Conservation (phyloP, 2,329 filamentous ascomycete species). For the Fusarium chaquense region DNA sequence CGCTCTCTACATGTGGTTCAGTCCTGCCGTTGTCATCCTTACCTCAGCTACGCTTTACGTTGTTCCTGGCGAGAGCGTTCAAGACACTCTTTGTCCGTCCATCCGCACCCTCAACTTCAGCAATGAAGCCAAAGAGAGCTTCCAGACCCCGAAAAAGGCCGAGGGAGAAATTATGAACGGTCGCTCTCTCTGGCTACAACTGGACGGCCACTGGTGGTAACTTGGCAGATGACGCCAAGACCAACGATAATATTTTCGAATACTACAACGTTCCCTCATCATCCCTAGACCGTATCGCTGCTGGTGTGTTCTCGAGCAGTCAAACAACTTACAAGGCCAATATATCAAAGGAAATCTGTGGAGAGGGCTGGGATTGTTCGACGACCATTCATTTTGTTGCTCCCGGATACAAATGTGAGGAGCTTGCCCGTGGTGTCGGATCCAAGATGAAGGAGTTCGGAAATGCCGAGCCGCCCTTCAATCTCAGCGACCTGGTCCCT, state of each 20-base stretch:
- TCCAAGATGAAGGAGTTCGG: conserved; percentile 20
- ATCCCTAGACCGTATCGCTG: conserved; percentile 21
- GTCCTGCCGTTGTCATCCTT: conserved; percentile 38
- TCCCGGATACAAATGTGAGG: conserved; percentile 41
- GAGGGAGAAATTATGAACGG: conserved; percentile 21
- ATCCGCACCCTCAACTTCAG: conserved; percentile 42
- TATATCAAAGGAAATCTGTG: conserved; percentile 25
- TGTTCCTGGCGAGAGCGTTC: not conserved
- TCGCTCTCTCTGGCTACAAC: conserved; percentile 32
- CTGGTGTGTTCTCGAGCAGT: conserved; percentile 30
- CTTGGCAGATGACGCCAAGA: not conserved
- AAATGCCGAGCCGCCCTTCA: conserved; percentile 22
- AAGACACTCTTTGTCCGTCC: conserved; percentile 24
- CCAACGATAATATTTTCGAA: conserved; percentile 24
- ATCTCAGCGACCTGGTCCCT: conserved; percentile 28
- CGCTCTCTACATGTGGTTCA: conserved; percentile 40
- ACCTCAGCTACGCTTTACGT: conserved; percentile 37
- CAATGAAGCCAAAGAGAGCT: conserved; percentile 34
- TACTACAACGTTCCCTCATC: conserved; percentile 27
- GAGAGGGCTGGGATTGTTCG: conserved; percentile 39
- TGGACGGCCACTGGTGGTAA: conserved; percentile 14
- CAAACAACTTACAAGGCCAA: conserved; percentile 24
- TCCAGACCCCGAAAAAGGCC: not conserved
- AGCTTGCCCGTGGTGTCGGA: conserved; percentile 19
- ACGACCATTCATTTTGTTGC: conserved; percentile 38